These are phyloP conservation scores for Alternaria longipes DNA, from an alignment of 2,329 filamentous ascomycete genomes.

Conservation along the genomic window DNA sequence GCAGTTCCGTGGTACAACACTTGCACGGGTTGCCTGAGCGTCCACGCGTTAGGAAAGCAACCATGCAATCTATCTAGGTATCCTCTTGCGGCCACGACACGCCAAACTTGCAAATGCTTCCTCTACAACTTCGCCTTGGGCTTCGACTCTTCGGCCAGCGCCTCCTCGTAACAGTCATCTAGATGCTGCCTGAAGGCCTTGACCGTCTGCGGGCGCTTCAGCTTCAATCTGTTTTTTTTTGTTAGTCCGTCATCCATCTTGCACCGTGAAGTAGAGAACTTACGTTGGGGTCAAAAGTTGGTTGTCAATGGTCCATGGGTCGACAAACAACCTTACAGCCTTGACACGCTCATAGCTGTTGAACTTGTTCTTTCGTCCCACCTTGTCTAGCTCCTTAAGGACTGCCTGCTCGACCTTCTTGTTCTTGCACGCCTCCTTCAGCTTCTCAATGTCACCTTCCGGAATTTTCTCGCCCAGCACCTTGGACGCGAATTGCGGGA, in stretches of 20 bases:
- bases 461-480: conserved; percentile 74
- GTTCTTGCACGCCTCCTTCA: conserved; percentile 74
- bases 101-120: conserved; percentile 5
- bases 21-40: not conserved
- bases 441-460: conserved; percentile 69
- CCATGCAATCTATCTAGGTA: conserved; percentile 4
- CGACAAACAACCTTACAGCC: conserved; percentile 77
- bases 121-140: conserved; percentile 59
- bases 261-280: conserved; percentile 54
- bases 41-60: conserved; percentile 11
- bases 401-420: conserved; percentile 77
- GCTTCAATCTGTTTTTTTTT: conserved; percentile 65
- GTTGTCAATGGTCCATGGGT: conserved; percentile 94
- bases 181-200: conserved; percentile 68
- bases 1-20: conserved; percentile 2
- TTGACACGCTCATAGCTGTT: conserved; percentile 88
- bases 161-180: conserved; percentile 69
- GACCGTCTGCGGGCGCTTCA: conserved; percentile 74
- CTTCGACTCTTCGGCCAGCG: conserved; percentile 53
- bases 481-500: conserved; percentile 81
- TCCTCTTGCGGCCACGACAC: not conserved
- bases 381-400: conserved; percentile 78
- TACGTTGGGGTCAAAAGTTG: conserved; percentile 88
- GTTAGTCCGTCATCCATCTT: conserved; percentile 22
- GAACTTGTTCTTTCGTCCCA: conserved; percentile 85